Percentiles rank a stretch among this genome's conserved stretches.
phyloP scores from a whole-genome alignment of 1,139 yeast genomes.

The Saccharomyces uvarum region DNA sequence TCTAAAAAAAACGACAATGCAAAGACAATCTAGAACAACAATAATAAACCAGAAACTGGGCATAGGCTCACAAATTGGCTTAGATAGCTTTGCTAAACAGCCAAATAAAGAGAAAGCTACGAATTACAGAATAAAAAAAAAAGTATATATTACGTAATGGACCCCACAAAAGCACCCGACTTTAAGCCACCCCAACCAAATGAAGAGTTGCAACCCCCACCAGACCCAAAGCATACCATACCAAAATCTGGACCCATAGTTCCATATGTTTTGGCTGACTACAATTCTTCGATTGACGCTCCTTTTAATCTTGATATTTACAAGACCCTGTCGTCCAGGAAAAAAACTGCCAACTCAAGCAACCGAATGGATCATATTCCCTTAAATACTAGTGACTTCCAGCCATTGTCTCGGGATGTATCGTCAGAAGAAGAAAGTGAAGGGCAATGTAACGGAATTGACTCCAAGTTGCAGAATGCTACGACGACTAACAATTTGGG shows the following conservation, averaged over 20 bases:
- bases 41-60: not conserved
- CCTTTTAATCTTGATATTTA: conserved; percentile 37
- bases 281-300: conserved; percentile 62
- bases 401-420: conserved; percentile 39
- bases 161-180: conserved; percentile 73
- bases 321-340: not conserved
- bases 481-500: conserved; percentile 25
- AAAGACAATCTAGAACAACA: not conserved
- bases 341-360: conserved; percentile 9
- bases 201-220: conserved; percentile 53
- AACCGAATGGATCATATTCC: conserved; percentile 31
- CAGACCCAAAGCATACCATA: conserved; percentile 61
- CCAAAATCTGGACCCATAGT: conserved; percentile 71
- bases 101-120: not conserved
- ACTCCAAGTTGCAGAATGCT: conserved; percentile 6
- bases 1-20: not conserved
- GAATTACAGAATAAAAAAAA: not conserved
- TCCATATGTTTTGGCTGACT: conserved; percentile 69
- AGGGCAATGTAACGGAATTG: conserved; percentile 3
- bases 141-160: conserved; percentile 39
- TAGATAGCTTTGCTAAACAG: not conserved
- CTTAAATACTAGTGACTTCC: conserved; percentile 37
- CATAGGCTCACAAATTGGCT: not conserved
- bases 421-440: conserved; percentile 29
- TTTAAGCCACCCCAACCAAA: conserved; percentile 64